A percentile compares a stretch with the other conserved stretches of the same genome.
Conservation (phyloP, 169 alveolate species). For the Cryptosporidium sp. region DNA sequence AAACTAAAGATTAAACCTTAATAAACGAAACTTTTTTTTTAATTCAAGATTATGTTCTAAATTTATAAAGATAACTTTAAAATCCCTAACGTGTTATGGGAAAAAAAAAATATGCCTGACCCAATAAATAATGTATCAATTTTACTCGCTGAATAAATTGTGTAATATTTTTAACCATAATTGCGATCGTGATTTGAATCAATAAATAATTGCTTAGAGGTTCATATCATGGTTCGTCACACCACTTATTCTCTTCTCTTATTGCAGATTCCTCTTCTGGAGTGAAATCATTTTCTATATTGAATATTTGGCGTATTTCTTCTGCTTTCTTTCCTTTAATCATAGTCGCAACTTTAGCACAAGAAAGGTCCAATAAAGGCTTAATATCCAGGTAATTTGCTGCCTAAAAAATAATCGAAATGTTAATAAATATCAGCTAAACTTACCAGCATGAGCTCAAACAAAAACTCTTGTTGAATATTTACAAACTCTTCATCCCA, state of each 20-base stretch:
- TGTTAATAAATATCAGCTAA: neutral
- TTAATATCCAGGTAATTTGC: slow-evolving; percentile 94
- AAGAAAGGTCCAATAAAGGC: slow-evolving; percentile 91
- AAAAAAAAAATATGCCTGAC: slow-evolving; percentile 4
- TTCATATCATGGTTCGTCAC: slow-evolving; percentile 87
- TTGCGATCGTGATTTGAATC: neutral
- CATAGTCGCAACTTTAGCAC: slow-evolving; percentile 95
- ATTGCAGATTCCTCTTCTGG: slow-evolving; percentile 96
- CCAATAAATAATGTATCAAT: neutral
- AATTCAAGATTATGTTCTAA: neutral
- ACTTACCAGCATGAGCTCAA: slow-evolving; percentile 89
- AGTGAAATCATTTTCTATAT: slow-evolving; percentile 94
- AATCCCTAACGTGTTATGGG: neutral
- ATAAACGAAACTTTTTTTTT: neutral
- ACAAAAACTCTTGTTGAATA: slow-evolving; percentile 90
- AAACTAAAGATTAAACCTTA: slow-evolving; percentile 20
- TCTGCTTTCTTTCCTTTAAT: slow-evolving; percentile 94
- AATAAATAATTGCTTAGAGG: neutral
- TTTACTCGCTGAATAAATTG: neutral
- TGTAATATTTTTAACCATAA: neutral
- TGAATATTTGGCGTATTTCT: slow-evolving; percentile 93
- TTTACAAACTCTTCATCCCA: slow-evolving; percentile 95
- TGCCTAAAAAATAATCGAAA: slow-evolving; percentile 83
- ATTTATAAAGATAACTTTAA: neutral
- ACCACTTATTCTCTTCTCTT: slow-evolving; percentile 95